A percentile compares a stretch with the other conserved stretches of the same genome.
These are phyloP conservation scores for Catenaria anguillulae DNA, from an alignment of 371 early-diverging fungal genomes.

Conservation along the genomic window DNA sequence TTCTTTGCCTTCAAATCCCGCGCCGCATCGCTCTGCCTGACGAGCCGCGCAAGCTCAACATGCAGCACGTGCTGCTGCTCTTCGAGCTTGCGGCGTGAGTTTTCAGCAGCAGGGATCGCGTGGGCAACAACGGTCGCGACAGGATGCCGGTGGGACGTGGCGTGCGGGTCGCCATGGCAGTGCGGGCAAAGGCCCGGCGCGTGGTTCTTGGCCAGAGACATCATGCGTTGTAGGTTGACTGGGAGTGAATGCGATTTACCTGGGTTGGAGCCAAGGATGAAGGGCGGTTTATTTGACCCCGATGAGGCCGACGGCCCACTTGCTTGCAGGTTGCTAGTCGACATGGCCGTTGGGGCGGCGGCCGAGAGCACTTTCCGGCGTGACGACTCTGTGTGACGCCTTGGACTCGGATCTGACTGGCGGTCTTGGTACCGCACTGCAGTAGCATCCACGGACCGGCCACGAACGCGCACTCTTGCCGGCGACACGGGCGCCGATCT, in stretches of 20 bases:
- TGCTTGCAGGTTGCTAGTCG: no score
- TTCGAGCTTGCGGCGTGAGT: not conserved
- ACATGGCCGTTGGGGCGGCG: no score
- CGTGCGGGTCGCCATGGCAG: not conserved
- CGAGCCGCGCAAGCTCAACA: not conserved
- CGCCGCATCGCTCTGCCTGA: not conserved
- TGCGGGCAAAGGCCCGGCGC: not conserved
- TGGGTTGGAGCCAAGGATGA: not conserved
- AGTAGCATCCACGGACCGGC: no score
- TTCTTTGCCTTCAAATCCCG: not conserved
- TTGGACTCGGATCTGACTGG: no score
- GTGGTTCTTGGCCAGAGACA: not conserved
- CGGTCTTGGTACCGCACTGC: no score
- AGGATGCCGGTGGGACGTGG: no score
- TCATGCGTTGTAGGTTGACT: slow-evolving; percentile 2
- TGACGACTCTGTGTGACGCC: no score
- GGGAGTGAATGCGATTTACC: slow-evolving; percentile 2
- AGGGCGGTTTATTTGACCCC: not conserved
- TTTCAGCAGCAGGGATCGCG: not conserved
- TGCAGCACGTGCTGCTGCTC: not conserved
- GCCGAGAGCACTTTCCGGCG: no score
- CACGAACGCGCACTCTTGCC: no score
- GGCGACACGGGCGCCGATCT: no score
- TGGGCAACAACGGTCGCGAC: not conserved
- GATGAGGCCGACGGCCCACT: not conserved